These are phyloP conservation scores for Barnettozyma siamensis DNA, from an alignment of 805 yeast genomes.

Conservation along the genomic window DNA sequence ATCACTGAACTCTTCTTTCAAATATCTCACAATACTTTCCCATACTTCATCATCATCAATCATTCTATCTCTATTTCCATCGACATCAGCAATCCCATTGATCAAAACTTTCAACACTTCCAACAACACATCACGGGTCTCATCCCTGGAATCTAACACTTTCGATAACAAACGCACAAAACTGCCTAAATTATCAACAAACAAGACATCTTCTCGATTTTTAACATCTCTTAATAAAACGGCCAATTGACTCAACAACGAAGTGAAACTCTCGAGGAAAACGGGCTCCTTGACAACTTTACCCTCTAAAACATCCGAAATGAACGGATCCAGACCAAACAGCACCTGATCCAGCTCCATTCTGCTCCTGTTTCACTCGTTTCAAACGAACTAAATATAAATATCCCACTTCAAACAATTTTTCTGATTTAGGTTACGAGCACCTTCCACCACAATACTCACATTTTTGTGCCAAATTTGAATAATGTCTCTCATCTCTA, in stretches of 20 bases:
- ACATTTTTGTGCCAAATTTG: neutral
- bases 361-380: too few species aligned
- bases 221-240: conserved; percentile 18
- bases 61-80: conserved; percentile 15
- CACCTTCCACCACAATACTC: too few species aligned
- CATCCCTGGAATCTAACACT: neutral
- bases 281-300: conserved; percentile 9
- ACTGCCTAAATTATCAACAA: conserved; percentile 13
- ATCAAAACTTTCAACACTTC: conserved; percentile 22
- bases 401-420: too few species aligned
- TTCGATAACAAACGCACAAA: conserved; percentile 12
- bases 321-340: conserved; percentile 22
- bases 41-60: conserved; percentile 8
- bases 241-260: conserved; percentile 21
- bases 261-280: conserved; percentile 20
- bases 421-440: too few species aligned
- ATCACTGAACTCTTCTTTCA: conserved; percentile 18
- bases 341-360: conserved; percentile 24
- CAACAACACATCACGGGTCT: conserved; percentile 9
- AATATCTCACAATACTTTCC: conserved; percentile 7
- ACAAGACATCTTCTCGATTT: conserved; percentile 12
- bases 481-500: too few species aligned
- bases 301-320: conserved; percentile 12
- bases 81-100: conserved; percentile 25
- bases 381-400: too few species aligned